A percentile compares a stretch with the other conserved stretches of the same genome.
Evolutionary conservation across 2,329 filamentous ascomycete species (phyloP).

Genomic region (Akanthomyces lecanii): DNA sequence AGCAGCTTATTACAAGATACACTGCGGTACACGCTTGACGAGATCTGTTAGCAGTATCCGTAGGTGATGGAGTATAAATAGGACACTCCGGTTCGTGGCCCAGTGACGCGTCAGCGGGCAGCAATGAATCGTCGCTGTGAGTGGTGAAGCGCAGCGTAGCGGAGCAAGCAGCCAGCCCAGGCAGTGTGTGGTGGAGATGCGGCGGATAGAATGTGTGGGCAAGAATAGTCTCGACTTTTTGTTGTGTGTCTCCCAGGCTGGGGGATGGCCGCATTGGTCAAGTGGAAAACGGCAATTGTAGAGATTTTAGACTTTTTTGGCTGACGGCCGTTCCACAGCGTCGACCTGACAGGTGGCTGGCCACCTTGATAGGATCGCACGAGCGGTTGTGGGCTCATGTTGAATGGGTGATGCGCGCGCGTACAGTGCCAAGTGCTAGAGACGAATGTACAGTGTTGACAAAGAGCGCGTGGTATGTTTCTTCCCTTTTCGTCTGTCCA

Average conservation of each 20-base stretch:
- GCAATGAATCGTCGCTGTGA: neutral
- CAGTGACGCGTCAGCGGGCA: neutral
- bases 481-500: neutral
- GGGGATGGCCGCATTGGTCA: neutral
- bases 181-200: neutral
- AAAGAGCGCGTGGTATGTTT: neutral
- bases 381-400: neutral
- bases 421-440: neutral
- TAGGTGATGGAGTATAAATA: too few relatives aligned
- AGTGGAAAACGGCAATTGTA: neutral
- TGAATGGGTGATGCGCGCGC: neutral
- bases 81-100: neutral
- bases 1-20: too few relatives aligned
- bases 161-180: neutral
- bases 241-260: neutral
- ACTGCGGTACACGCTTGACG: too few relatives aligned
- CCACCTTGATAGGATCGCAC: neutral
- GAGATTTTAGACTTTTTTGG: neutral
- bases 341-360: neutral
- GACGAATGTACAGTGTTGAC: neutral
- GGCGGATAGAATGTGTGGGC: neutral
- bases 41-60: neutral
- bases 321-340: neutral
- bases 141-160: neutral
- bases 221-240: conserved; percentile 11